Base-by-base conservation (phyloP, 805 yeast species). In the Pichia exigua region DNA sequence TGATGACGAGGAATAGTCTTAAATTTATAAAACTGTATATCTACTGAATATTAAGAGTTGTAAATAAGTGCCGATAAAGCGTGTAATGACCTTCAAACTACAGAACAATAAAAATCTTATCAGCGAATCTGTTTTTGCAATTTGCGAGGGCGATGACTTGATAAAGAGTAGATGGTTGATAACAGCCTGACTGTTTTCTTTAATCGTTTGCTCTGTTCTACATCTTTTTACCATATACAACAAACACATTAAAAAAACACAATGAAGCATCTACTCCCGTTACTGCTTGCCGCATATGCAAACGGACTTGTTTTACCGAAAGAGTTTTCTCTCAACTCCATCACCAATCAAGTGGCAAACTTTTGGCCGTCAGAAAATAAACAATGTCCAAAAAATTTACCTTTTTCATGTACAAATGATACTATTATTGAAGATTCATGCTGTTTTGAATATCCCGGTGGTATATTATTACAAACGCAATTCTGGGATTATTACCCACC, bases 401-500 rank as follows among this genome's bases (percentile, higher is more conserved):
- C 92, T 1, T 63, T 77, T 38, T 75, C 87, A 9, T 86, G 94
- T 60, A 61, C 76, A 20, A 82, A 83, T 58, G 62, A 72, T 6
- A 76, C 86, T 0, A 73, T 71, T 2, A 72, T 79, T 2, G 69
- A 65, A 0, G 82, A 88, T 64, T 63, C 79, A 2, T 91, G 97
- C 63, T 91, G 97, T 68, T 87, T 83, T 65, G 96, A 90, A 63
- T 77, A 79, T 46, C 91, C 91, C 11, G 92, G 95, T 45, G 97
- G 97, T 7, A 74, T 88, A 17, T 72, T 91, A 39, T 67, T 91
- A 48, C 86, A 81, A 63, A 87, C 97, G 0, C 98, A 91, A 64
- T 90, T 91, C 70, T 91, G 97, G 97, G 95, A 91, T 67, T 86
- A 85, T 63, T 68, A 72, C 54, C 91, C 94, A 1, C 77, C 87